A percentile compares a stretch with the other conserved stretches of the same genome.
Evolutionary conservation across 768 basidiomycete species (phyloP).

Genomic region (Cyclocybe cylindracea): DNA sequence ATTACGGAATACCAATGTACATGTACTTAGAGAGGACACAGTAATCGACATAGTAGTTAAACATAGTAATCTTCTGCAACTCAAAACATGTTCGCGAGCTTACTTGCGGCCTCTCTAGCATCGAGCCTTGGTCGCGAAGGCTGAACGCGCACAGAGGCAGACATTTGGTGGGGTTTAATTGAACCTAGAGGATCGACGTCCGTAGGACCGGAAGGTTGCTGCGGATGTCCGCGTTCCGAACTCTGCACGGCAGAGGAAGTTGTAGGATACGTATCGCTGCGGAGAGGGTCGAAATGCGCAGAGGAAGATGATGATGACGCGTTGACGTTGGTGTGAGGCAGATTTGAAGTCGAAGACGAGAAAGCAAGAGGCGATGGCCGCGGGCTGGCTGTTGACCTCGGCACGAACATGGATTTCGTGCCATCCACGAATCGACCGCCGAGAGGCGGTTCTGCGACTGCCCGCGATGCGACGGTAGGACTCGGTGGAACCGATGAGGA

Average conservation of each 20-base stretch:
- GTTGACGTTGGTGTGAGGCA: conserved; percentile 1
- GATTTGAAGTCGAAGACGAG: conserved; percentile 35
- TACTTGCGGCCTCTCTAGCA: conserved; percentile 84
- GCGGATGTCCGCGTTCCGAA: conserved; percentile 16
- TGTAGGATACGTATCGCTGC: conserved; percentile 32
- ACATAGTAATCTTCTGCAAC: background rate
- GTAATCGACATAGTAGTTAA: background rate
- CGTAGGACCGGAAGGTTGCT: conserved; percentile 26
- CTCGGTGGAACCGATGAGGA: conserved; percentile 31
- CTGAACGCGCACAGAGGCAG: conserved; percentile 71
- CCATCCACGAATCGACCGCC: conserved; percentile 73
- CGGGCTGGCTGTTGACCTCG: conserved; percentile 39
- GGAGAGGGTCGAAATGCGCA: conserved; percentile 36
- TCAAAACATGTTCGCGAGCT: conserved; percentile 88
- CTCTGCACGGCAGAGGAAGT: conserved; percentile 33
- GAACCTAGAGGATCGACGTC: conserved; percentile 67
- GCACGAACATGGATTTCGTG: conserved; percentile 79
- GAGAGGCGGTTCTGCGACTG: conserved; percentile 48
- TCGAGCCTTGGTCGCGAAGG: conserved; percentile 77
- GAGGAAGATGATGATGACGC: conserved; percentile 11
- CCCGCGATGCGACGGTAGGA: conserved; percentile 28
- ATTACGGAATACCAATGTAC: background rate
- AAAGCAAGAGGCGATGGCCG: conserved; percentile 32
- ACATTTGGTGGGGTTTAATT: conserved; percentile 62
- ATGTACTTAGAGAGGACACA: background rate